Evolutionary conservation across 2,329 filamentous ascomycete genomes (phyloP), one percentile per base, ranked within the genome.

Genomic region (Xylaria sp.): DNA sequence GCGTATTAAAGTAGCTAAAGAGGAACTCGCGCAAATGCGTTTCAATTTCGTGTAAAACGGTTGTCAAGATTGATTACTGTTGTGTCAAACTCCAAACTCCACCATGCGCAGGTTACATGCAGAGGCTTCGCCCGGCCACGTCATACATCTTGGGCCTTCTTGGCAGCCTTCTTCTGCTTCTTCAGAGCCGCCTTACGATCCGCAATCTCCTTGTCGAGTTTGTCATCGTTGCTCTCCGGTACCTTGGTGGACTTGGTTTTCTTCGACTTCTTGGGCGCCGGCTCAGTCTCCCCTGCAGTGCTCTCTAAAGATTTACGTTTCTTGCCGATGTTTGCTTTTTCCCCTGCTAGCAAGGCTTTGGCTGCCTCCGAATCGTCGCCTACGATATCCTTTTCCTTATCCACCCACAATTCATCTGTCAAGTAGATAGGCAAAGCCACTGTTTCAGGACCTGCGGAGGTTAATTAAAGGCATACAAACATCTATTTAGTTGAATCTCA

Each of bases 361-460:
- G 81, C 79, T 74, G 83, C 77, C 74, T 85, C 85, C 68, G 85
- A 82, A 44, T 80, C 82, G 46, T 86, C 84, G 72, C 86, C 83
- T 44, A 96, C 84, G 7, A 97, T 89, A 77, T 91, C 89, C 71
- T 93, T 90, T 70, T 89, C 86, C 71, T 89, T 87, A 73, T 96
- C 92, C 18, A 91, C 82, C 94, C 96, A 99, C 72, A 99, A 86
- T 85, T 98, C 94, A 74, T 94, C 91, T 4, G 95, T 92, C 78
- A 97, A 84, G 93, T 94, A 99, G 78, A 99, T 90, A n/a, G 96
- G 96, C 77, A 99, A 86, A 9, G 95, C 92, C 70, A 91, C 91
- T 4, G 95, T 97, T 78, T 93, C 90, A 34, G 93, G 91, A 2
- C 94, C 93, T 87, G 39, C 41, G 32, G 1, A 50, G 37, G 52